Evolutionary conservation across 176 grass and related monocot species (phyloP).

Genomic region (Aegilops longissima): DNA sequence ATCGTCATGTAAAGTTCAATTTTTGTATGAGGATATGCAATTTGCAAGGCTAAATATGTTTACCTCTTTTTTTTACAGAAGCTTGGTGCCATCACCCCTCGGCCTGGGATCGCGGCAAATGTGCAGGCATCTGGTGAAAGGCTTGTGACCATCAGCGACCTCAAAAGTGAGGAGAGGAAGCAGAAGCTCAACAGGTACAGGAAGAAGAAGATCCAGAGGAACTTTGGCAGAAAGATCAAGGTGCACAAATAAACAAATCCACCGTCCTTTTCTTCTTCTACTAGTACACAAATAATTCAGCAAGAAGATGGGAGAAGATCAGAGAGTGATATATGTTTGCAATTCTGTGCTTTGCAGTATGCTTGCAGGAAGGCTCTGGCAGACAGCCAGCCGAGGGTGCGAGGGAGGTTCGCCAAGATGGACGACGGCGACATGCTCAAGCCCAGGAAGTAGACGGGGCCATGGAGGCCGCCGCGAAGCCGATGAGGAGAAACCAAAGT

Average conservation of each 20-base stretch:
- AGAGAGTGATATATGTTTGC: background rate
- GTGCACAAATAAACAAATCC: slow-evolving; percentile 7
- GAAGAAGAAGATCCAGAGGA: slow-evolving; percentile 94
- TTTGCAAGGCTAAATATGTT: background rate
- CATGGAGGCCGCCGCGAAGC: background rate
- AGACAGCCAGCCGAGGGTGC: slow-evolving; percentile 96
- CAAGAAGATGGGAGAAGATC: background rate
- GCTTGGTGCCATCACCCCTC: slow-evolving; percentile 62
- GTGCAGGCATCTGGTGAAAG: slow-evolving; percentile 58
- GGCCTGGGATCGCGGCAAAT: slow-evolving; percentile 35
- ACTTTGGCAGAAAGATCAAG: slow-evolving; percentile 99
- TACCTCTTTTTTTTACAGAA: slow-evolving; percentile 48
- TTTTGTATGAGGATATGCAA: background rate
- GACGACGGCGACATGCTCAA: slow-evolving; percentile 60
- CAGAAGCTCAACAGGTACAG: slow-evolving; percentile 96
- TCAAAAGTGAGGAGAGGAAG: slow-evolving; percentile 84
- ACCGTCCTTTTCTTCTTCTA: background rate
- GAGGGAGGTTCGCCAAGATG: slow-evolving; percentile 96
- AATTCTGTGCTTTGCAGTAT: slow-evolving; percentile 47
- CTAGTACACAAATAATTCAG: background rate
- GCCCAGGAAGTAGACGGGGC: slow-evolving; percentile 45
- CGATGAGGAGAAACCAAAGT: too few relatives aligned
- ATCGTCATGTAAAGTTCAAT: background rate
- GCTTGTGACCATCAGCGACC: slow-evolving; percentile 74
- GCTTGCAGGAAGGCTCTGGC: slow-evolving; percentile 97